Base-by-base conservation (phyloP, 73 alveolate species). In the Paramecium tetraurelia region DNA sequence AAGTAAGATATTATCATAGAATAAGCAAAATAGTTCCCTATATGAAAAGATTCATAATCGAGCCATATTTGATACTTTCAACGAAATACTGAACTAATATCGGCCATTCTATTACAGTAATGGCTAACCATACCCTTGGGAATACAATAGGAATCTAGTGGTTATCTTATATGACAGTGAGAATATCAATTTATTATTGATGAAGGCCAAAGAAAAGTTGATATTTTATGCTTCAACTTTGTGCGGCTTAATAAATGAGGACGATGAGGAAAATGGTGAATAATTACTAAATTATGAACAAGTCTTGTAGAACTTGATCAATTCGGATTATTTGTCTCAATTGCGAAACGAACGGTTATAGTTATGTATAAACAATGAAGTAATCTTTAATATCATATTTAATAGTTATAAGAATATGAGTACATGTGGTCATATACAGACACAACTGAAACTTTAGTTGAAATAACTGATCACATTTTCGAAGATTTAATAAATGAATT, bases 41-140 rank as follows among this genome's bases (percentile, higher is more conserved):
- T 63, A 58, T 22, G 93, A 86, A 43, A 72, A 35, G 16, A 96
- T 96, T 38, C 97, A 94, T 31, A 96, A 96, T 59, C 85, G 95
- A 77, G 96, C 96, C 16, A 83, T 96, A 27, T 96, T 96, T 86
- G 98, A 96, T 85, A 83, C 96, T 5, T 71, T 92, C 21, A 96
- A 96, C 48, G 97, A 96, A 75, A 84, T 93, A 59, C 90, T 96
- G 35, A 84, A 94, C 86, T 59, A 92, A 16, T 93, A 86, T 85
- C 93, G 97, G 58, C 98, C 98, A 63, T 94, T 92, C 75, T 89
- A 70, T 71, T 41, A 77, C 9, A 46, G 40, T 58, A 48, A 58
- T 29, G 94, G 94, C 3, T 40, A 53, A 38, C 94, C 94, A 11
- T 71, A 89, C 48, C 92, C 94, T 3, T 89, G 94, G 94, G 77